These are phyloP conservation scores for Cucumis variabilis DNA, from an alignment of 331 rosid genomes.

Conservation along the genomic window DNA sequence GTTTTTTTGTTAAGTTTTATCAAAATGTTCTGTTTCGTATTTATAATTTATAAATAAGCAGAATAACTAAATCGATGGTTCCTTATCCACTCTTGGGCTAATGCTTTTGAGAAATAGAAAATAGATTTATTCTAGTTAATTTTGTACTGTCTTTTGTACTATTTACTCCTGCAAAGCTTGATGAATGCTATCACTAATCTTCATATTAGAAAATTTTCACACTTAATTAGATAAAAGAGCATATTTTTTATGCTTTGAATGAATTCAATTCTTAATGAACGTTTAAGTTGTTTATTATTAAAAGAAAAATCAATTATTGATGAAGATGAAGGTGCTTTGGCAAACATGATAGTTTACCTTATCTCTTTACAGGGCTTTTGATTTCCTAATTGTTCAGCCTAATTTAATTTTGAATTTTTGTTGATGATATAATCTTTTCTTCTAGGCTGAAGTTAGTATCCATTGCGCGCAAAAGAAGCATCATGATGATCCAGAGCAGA, in stretches of 20 bases:
- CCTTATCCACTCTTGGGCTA: background rate
- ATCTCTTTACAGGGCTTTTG: background rate
- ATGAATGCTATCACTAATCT: background rate
- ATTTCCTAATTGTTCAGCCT: background rate
- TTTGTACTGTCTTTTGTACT: background rate
- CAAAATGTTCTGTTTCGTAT: background rate
- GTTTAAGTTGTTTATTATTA: background rate
- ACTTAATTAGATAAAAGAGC: background rate
- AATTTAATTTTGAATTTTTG: background rate
- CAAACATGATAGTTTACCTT: background rate
- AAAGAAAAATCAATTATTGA: background rate
- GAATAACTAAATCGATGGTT: background rate
- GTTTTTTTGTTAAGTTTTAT: constrained; percentile 35
- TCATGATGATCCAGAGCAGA: constrained; percentile 44
- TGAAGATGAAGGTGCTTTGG: background rate
- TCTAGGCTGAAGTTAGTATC: constrained; percentile 61
- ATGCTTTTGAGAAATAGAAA: background rate
- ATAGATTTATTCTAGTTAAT: background rate
- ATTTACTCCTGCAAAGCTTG: background rate
- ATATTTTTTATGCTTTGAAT: background rate
- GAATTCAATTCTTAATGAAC: background rate
- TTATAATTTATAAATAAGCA: constrained; percentile 4
- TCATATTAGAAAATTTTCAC: background rate
- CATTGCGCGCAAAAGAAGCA: constrained; percentile 47
- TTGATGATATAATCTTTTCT: constrained; percentile 39